A percentile compares a stretch with the other conserved stretches of the same genome.
These are phyloP conservation scores for Phlegmacium glaucopus DNA, from an alignment of 768 basidiomycete genomes.

Conservation along the genomic window DNA sequence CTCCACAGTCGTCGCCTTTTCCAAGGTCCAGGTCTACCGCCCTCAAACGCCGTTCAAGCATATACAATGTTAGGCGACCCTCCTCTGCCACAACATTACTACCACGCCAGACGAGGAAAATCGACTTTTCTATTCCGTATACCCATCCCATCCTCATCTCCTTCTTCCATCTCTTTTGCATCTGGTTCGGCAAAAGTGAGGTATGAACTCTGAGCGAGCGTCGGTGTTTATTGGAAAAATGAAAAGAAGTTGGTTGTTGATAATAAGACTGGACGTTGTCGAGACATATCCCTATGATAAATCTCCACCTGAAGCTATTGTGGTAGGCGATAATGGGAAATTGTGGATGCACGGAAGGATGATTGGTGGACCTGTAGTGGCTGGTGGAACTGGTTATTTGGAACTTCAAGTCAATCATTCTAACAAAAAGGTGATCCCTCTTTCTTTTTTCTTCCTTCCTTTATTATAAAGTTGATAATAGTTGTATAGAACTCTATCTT, in stretches of 20 bases:
- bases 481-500: conserved; percentile 61
- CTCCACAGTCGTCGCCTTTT: conserved; percentile 68
- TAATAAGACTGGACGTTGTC: conserved; percentile 61
- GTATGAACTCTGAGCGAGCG: conserved; percentile 73
- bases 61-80: conserved; percentile 57
- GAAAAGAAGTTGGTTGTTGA: conserved; percentile 67
- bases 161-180: conserved; percentile 70
- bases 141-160: conserved; percentile 62
- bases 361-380: conserved; percentile 57
- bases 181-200: conserved; percentile 62
- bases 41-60: conserved; percentile 77
- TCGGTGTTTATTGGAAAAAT: conserved; percentile 72
- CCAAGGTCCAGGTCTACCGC: conserved; percentile 78
- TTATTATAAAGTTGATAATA: conserved; percentile 4
- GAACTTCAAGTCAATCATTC: conserved; percentile 82
- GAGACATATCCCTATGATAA: conserved; percentile 44
- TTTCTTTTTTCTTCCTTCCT: neutral
- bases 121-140: conserved; percentile 83
- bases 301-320: conserved; percentile 49
- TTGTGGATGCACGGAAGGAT: conserved; percentile 73
- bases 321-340: conserved; percentile 76
- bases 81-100: conserved; percentile 59
- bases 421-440: conserved; percentile 59
- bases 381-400: conserved; percentile 68
- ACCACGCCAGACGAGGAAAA: conserved; percentile 69